These are phyloP conservation scores for Ormosia semicastrata DNA, from an alignment of 306 rosid species.

Conservation along the genomic window DNA sequence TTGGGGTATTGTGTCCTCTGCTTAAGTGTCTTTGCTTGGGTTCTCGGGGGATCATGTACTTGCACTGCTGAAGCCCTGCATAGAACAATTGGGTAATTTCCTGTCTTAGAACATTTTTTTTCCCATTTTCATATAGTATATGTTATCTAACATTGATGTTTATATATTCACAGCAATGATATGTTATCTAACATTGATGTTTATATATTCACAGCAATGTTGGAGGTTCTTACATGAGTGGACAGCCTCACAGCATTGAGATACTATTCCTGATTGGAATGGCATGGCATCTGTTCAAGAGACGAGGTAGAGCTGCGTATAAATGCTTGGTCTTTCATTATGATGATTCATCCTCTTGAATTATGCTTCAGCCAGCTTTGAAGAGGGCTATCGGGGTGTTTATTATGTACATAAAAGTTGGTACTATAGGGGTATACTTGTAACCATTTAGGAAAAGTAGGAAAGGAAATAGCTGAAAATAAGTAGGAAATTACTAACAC, in stretches of 20 bases:
- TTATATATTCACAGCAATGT: conserved; percentile 25
- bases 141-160: conserved; percentile 5
- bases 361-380: conserved; percentile 36
- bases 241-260: conserved; percentile 22
- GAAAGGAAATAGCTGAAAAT: conserved; percentile 43
- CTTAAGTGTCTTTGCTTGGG: conserved; percentile 56
- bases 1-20: conserved; percentile 22
- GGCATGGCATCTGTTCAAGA: conserved; percentile 12
- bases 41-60: conserved; percentile 36
- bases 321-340: neutral
- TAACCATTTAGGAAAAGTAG: conserved; percentile 53
- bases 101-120: neutral
- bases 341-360: conserved; percentile 17
- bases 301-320: conserved; percentile 7
- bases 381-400: conserved; percentile 49
- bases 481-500: conserved; percentile 56
- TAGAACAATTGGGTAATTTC: conserved; percentile 42
- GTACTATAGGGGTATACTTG: conserved; percentile 51
- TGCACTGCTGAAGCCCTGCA: conserved; percentile 32
- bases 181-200: conserved; percentile 1
- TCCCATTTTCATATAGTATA: neutral
- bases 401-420: conserved; percentile 56
- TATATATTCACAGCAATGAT: conserved; percentile 26
- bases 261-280: conserved; percentile 18
- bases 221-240: conserved; percentile 27